Evolutionary conservation across 1,284 basidiomycete species (phyloP).

Genomic region (Chalciporus piperatoides): DNA sequence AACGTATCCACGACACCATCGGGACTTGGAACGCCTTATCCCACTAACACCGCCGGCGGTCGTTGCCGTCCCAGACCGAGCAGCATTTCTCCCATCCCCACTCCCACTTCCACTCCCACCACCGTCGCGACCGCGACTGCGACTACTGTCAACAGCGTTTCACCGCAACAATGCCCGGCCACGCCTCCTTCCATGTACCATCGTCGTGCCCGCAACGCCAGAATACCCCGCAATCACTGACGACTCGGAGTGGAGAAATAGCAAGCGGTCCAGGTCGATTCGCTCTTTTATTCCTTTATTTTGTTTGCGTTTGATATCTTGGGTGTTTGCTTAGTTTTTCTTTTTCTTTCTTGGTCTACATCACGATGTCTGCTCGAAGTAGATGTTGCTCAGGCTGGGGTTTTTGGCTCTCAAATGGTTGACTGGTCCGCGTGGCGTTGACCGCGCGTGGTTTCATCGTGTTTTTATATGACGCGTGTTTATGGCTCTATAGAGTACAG

Average conservation of each 20-base stretch:
- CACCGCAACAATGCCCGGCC: not conserved
- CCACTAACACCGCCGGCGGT: not conserved
- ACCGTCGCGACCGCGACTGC: not conserved
- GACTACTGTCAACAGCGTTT: not conserved
- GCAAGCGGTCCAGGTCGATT: not conserved
- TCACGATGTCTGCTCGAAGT: not conserved
- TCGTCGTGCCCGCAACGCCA: not conserved
- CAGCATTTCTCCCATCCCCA: not conserved
- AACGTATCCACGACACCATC: not conserved
- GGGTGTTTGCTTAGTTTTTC: not conserved
- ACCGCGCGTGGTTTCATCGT: not conserved
- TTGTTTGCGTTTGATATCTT: not conserved
- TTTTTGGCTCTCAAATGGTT: not conserved
- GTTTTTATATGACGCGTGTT: not conserved
- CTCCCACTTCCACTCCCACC: too few relatives aligned
- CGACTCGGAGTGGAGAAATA: not conserved
- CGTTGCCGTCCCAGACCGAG: not conserved
- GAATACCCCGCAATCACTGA: not conserved
- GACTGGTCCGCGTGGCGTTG: not conserved
- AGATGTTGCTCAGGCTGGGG: not conserved
- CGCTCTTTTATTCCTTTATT: not conserved
- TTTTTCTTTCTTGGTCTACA: not conserved
- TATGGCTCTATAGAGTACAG: slow-evolving; percentile 5
- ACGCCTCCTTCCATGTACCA: not conserved
- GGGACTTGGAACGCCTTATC: not conserved